Percentiles rank a stretch among this genome's conserved stretches.
Conservation (phyloP, 164 flowering plant species). For the Umbilicus rupestris region DNA sequence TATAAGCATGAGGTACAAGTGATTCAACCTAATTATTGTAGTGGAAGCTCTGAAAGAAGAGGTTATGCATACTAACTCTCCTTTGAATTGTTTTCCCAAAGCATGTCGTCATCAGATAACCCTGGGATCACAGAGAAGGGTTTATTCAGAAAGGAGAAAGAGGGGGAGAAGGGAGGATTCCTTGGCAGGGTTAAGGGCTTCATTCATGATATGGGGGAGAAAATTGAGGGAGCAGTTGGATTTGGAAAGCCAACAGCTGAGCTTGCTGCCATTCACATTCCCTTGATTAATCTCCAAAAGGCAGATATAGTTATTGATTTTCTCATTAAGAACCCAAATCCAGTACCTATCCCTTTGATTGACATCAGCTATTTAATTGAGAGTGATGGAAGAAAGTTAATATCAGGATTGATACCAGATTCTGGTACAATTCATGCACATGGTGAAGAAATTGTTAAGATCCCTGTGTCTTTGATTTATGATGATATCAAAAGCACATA, state of each 20-base stretch:
- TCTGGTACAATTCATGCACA: slow-evolving; percentile 78
- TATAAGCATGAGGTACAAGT: not conserved
- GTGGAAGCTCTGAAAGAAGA: not conserved
- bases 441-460: slow-evolving; percentile 74
- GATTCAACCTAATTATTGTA: not conserved
- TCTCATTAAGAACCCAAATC: slow-evolving; percentile 74
- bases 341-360: slow-evolving; percentile 71
- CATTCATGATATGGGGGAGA: slow-evolving; percentile 73
- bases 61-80: not conserved
- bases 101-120: slow-evolving; percentile 61
- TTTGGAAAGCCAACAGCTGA: slow-evolving; percentile 88
- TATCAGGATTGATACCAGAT: slow-evolving; percentile 84
- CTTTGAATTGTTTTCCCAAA: slow-evolving; percentile 13
- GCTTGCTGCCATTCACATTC: slow-evolving; percentile 60
- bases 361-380: slow-evolving; percentile 77
- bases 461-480: slow-evolving; percentile 56
- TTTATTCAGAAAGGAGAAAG: slow-evolving; percentile 34
- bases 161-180: slow-evolving; percentile 55
- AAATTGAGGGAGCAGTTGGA: slow-evolving; percentile 68
- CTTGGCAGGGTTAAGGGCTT: slow-evolving; percentile 66
- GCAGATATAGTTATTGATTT: slow-evolving; percentile 63
- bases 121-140: slow-evolving; percentile 50
- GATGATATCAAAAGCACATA: slow-evolving; percentile 81
- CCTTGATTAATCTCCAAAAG: slow-evolving; percentile 51
- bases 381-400: slow-evolving; percentile 78